phyloP scores from a whole-genome alignment of 1,139 yeast species.

The Kodamaea anthophila region DNA sequence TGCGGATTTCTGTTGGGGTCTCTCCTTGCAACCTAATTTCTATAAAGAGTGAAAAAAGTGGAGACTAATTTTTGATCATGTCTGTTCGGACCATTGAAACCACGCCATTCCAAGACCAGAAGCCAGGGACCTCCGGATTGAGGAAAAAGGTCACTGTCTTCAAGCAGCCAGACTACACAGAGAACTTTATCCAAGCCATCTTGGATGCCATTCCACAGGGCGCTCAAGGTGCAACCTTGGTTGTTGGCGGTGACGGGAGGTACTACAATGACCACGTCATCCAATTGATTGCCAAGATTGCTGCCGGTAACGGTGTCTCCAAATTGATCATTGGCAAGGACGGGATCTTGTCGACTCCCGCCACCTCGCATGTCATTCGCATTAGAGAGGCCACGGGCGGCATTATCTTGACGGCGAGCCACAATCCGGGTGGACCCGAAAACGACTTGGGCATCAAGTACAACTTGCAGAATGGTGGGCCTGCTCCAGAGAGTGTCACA shows the following conservation, averaged over 20 bases:
- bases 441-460: conserved; percentile 95
- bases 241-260: conserved; percentile 96
- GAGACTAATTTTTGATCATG: conserved; percentile 8
- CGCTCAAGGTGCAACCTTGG: conserved; percentile 62
- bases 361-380: conserved; percentile 89
- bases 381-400: conserved; percentile 73
- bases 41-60: background rate
- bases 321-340: conserved; percentile 82
- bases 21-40: conserved; percentile 1
- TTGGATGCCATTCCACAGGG: conserved; percentile 91
- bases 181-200: conserved; percentile 87
- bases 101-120: conserved; percentile 82
- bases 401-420: conserved; percentile 92
- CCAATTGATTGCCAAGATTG: conserved; percentile 73
- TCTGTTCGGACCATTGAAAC: conserved; percentile 41
- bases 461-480: conserved; percentile 93
- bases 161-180: conserved; percentile 77
- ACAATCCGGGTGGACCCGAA: conserved; percentile 97
- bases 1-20: background rate
- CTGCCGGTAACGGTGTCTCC: conserved; percentile 86
- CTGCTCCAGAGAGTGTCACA: conserved; percentile 97
- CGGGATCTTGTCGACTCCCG: conserved; percentile 91
- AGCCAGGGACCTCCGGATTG: conserved; percentile 96
- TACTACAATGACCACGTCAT: conserved; percentile 80
- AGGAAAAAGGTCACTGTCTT: conserved; percentile 87